Conservation (phyloP, 805 yeast species). For the Ogataea trehaloabstinens region DNA sequence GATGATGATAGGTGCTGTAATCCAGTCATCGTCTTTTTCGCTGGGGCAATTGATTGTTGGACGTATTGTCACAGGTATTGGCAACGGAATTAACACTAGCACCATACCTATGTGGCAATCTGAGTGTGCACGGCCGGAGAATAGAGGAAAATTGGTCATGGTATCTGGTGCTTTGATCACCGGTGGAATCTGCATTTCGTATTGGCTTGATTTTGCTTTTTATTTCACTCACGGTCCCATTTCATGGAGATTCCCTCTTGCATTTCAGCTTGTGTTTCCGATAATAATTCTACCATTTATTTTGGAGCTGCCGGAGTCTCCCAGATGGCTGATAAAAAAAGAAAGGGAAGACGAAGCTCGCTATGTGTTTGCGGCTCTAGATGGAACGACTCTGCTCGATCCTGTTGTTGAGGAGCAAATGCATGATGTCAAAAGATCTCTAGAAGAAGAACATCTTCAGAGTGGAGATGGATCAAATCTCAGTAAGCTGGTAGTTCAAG, state of each 20-base stretch:
- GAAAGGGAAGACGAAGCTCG: conserved; percentile 44
- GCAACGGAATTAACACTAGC: conserved; percentile 35
- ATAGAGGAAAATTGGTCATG: conserved; percentile 31
- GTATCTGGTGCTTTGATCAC: conserved; percentile 30
- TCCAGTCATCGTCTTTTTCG: conserved; percentile 24
- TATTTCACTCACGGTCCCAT: conserved; percentile 28
- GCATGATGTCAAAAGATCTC: conserved; percentile 18
- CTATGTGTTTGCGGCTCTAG: conserved; percentile 39
- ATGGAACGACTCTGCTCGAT: conserved; percentile 26
- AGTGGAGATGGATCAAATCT: conserved; percentile 28
- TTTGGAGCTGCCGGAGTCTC: conserved; percentile 38
- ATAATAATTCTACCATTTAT: conserved; percentile 16
- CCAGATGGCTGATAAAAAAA: conserved; percentile 41
- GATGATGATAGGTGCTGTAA: conserved; percentile 31
- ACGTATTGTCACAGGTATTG: conserved; percentile 34
- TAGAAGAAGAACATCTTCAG: conserved; percentile 18
- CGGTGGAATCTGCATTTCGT: conserved; percentile 31
- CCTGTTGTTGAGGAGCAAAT: conserved; percentile 13
- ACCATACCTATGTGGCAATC: conserved; percentile 37
- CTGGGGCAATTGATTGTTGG: conserved; percentile 31
- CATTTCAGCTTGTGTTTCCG: conserved; percentile 32
- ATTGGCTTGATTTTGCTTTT: conserved; percentile 38
- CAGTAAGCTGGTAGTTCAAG: conserved; percentile 36
- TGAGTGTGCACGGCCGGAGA: conserved; percentile 32
- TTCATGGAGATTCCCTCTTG: conserved; percentile 38